phyloP scores from a whole-genome alignment of 305 asterid species.

The Rubia tinctorum region DNA sequence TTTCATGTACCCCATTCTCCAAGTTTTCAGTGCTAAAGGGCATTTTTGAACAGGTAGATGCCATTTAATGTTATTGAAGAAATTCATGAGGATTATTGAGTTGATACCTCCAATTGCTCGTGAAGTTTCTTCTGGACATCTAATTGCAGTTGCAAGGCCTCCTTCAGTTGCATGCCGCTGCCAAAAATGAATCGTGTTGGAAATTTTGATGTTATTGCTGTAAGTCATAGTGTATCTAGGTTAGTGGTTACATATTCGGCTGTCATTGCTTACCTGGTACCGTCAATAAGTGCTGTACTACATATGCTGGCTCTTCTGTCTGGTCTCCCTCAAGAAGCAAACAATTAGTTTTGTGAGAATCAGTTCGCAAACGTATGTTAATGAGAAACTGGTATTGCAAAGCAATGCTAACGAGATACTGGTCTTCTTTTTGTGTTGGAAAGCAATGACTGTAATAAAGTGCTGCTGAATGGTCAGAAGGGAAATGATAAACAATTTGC shows the following conservation, averaged over 20 bases:
- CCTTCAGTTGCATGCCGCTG: conserved; percentile 78
- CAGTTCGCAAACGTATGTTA: background rate
- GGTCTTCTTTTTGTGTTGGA: background rate
- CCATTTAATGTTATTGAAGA: too few relatives aligned
- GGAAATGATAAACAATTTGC: background rate
- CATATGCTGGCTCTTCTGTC: conserved; percentile 37
- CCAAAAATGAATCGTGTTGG: conserved; percentile 1
- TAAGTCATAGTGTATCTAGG: too few relatives aligned
- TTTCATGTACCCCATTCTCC: too few relatives aligned
- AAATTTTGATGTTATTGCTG: background rate
- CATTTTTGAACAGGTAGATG: too few relatives aligned
- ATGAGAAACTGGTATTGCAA: too few relatives aligned
- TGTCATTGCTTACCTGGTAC: conserved; percentile 35
- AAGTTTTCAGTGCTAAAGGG: too few relatives aligned
- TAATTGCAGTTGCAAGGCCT: conserved; percentile 77
- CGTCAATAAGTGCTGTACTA: conserved; percentile 36
- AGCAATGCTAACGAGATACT: background rate
- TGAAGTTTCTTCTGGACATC: conserved; percentile 88
- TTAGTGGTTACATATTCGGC: too few relatives aligned
- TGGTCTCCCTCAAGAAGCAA: conserved; percentile 42
- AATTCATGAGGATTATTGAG: background rate
- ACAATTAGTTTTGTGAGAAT: background rate
- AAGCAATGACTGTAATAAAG: background rate
- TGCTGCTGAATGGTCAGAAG: background rate
- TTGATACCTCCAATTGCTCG: conserved; percentile 80